Percentiles rank a stretch among this genome's conserved stretches.
Evolutionary conservation across 129 eudicot genomes (phyloP).

Genomic region (Flaveria trinervia): DNA sequence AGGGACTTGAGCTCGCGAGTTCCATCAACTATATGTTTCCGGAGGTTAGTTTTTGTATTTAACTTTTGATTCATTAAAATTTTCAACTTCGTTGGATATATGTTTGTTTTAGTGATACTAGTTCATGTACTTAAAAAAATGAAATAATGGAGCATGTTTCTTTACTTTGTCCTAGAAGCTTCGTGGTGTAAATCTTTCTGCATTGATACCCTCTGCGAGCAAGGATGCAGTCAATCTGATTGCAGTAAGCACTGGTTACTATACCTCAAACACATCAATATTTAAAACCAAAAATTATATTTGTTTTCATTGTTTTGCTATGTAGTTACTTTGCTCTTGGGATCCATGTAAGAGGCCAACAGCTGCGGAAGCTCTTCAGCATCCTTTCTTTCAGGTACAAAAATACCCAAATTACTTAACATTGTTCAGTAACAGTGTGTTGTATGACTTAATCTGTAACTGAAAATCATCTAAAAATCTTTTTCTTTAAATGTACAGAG

Average conservation of each 20-base stretch:
- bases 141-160: neutral
- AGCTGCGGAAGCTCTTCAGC: slow-evolving; percentile 91
- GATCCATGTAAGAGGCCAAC: slow-evolving; percentile 97
- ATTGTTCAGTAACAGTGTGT: neutral
- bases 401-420: neutral
- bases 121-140: neutral
- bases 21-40: slow-evolving; percentile 82
- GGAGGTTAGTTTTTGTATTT: slow-evolving; percentile 44
- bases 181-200: slow-evolving; percentile 73
- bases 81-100: neutral
- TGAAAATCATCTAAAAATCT: neutral
- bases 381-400: slow-evolving; percentile 94
- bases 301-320: neutral
- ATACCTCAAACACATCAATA: neutral
- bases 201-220: slow-evolving; percentile 83
- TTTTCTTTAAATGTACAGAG: slow-evolving; percentile 49
- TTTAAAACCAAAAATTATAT: neutral
- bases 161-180: slow-evolving; percentile 43
- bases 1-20: slow-evolving; percentile 78
- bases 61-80: neutral
- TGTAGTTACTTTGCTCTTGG: slow-evolving; percentile 94
- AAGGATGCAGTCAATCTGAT: slow-evolving; percentile 81
- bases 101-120: slow-evolving; percentile 2
- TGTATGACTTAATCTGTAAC: neutral
- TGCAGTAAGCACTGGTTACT: slow-evolving; percentile 43